Evolutionary conservation across 305 asterid species (phyloP).

Genomic region (Fraxinus xanthoxyloides): DNA sequence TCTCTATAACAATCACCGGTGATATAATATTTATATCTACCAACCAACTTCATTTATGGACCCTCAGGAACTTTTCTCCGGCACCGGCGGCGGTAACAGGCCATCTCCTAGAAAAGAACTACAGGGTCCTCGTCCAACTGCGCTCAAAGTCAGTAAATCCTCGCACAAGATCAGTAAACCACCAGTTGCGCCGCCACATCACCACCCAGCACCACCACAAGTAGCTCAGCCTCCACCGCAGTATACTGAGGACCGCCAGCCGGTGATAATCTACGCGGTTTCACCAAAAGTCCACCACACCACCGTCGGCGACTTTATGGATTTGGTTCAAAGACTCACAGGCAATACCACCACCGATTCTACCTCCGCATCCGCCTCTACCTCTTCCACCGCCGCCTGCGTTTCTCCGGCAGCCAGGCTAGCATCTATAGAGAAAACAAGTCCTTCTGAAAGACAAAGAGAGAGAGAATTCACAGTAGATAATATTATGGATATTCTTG

Average conservation of each 20-base stretch:
- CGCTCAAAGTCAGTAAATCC: slow-evolving; percentile 76
- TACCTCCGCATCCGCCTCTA: slow-evolving; percentile 14
- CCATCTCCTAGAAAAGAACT: slow-evolving; percentile 67
- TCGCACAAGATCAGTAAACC: slow-evolving; percentile 83
- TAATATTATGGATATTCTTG: slow-evolving; percentile 39
- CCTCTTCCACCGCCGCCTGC: slow-evolving; percentile 20
- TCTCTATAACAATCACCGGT: neutral
- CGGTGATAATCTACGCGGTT: slow-evolving; percentile 75
- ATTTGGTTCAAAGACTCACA: slow-evolving; percentile 80
- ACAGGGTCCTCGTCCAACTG: slow-evolving; percentile 87
- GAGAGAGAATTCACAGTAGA: slow-evolving; percentile 22
- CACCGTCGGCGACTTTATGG: slow-evolving; percentile 72
- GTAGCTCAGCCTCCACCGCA: slow-evolving; percentile 17
- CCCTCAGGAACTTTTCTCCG: slow-evolving; percentile 48
- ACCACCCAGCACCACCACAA: slow-evolving; percentile 22
- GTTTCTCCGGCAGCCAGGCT: slow-evolving; percentile 77
- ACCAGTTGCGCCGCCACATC: slow-evolving; percentile 53
- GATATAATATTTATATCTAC: neutral
- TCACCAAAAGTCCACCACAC: slow-evolving; percentile 81
- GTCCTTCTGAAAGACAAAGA: slow-evolving; percentile 39
- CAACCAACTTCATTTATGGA: slow-evolving; percentile 35
- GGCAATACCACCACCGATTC: slow-evolving; percentile 31
- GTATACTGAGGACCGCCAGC: slow-evolving; percentile 43
- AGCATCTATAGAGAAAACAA: slow-evolving; percentile 62
- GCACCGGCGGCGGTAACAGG: slow-evolving; percentile 33